Evolutionary conservation across 768 basidiomycete genomes (phyloP), one percentile per base, ranked within the genome.

Genomic region (Chalciporus sphaerocephalus): DNA sequence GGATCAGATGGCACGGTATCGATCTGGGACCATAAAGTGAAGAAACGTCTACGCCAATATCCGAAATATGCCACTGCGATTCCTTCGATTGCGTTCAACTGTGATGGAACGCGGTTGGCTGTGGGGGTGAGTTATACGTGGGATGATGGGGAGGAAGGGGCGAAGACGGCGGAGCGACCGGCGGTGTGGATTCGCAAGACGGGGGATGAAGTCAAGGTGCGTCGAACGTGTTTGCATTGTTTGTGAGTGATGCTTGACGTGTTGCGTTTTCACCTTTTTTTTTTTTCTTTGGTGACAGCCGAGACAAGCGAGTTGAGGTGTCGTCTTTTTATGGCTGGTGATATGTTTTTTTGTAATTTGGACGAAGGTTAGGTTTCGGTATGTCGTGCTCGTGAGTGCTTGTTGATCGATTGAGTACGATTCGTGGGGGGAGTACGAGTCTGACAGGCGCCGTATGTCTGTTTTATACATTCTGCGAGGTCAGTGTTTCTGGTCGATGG

Each of bases 11-110:
- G 85, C 1, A 87, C 87, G 1, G 90, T 98, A 34, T 92, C 92
- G 0, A 84, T 98, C 48, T 99, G 96, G 96, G 96, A 98, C 61
- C 92, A 94, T 67, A 85, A 86, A 53, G 86, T 94, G 44, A 96
- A 97, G 72, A 98, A 98, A 62, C 83, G 96, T 2, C 71, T 98
- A 42, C 83, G 92, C 20, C 92, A 95, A 56, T 94, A 89, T 52
- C 83, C 85, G 0, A 89, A 89, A 59, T 92, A 83, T 67, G 67
- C 74, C 4, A 74, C 79, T 0, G 76, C 85, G 3, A 82, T 96
- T n/a, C 80, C 90, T 0, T 78, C 85, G 0, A 71, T 93, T 32
- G 79, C 86, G 1, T 95, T 94, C 67, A 91, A 85, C 49, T 82
- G 79, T 20, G 87, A 93, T 51, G 93, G 92, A 1, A 76, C 79